A percentile compares a stretch with the other conserved stretches of the same genome.
phyloP scores from a whole-genome alignment of 331 rosid species.

The Pyrus hybrid region DNA sequence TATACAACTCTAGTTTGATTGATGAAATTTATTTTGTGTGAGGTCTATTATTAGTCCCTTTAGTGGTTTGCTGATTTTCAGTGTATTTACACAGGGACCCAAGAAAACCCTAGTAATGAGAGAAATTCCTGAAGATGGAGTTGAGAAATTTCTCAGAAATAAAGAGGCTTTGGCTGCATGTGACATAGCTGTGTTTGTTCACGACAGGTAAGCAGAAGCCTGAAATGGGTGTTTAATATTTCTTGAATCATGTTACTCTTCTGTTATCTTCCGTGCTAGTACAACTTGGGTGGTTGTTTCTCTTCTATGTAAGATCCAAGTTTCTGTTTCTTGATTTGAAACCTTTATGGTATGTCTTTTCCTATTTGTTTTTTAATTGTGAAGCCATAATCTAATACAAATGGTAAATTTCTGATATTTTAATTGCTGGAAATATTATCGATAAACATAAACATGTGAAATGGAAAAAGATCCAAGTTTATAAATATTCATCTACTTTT shows the following conservation, averaged over 20 bases:
- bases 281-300: background rate
- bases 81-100: conserved; percentile 36
- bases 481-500: background rate
- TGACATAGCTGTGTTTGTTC: conserved; percentile 84
- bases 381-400: background rate
- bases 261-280: background rate
- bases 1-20: background rate
- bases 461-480: background rate
- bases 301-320: background rate
- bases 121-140: conserved; percentile 89
- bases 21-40: background rate
- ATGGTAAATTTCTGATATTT: background rate
- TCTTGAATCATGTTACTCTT: background rate
- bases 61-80: background rate
- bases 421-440: background rate
- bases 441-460: background rate
- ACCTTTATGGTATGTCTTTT: background rate
- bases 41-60: background rate
- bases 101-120: conserved; percentile 66
- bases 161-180: conserved; percentile 93
- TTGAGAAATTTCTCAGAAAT: conserved; percentile 46
- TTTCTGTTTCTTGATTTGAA: background rate
- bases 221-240: background rate
- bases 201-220: conserved; percentile 58
- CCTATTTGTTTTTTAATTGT: background rate